A percentile compares a stretch with the other conserved stretches of the same genome.
phyloP scores from a whole-genome alignment of 176 grass and related monocot genomes.

The Stipa capillata region DNA sequence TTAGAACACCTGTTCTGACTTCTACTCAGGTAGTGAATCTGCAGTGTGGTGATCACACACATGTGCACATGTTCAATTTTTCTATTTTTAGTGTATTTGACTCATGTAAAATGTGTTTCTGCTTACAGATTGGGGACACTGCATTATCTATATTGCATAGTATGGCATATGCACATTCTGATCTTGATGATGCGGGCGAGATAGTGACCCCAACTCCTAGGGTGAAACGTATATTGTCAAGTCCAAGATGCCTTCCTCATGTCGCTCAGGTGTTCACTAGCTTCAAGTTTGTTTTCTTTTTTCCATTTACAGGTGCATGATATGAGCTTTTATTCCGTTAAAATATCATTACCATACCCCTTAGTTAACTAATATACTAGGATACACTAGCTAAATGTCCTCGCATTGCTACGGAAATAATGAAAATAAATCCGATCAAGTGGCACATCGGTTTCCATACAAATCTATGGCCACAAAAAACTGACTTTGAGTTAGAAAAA shows the following conservation, averaged over 20 bases:
- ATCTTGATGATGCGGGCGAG: slow-evolving; percentile 98
- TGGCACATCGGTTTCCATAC: no score
- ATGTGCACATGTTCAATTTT: neutral
- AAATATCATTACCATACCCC: neutral
- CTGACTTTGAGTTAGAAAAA: no score
- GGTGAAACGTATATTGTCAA: slow-evolving; percentile 91
- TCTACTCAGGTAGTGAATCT: slow-evolving; percentile 72
- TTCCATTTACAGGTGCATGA: neutral
- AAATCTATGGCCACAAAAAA: no score
- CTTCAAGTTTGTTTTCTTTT: slow-evolving; percentile 11
- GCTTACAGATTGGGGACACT: slow-evolving; percentile 68
- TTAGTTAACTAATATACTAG: neutral
- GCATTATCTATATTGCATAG: slow-evolving; percentile 85
- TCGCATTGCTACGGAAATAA: no score
- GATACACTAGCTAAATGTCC: no score
- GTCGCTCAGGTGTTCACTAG: slow-evolving; percentile 63
- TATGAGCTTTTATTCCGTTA: neutral
- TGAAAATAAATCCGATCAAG: no score
- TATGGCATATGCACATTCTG: slow-evolving; percentile 95
- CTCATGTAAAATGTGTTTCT: slow-evolving; percentile 5
- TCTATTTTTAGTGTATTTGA: neutral
- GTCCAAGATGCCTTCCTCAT: slow-evolving; percentile 97
- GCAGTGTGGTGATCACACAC: neutral
- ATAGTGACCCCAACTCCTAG: slow-evolving; percentile 96
- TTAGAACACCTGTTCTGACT: slow-evolving; percentile 81